Evolutionary conservation across 495 filamentous ascomycete species (phyloP).

Genomic region (Penicillium samsonianum): DNA sequence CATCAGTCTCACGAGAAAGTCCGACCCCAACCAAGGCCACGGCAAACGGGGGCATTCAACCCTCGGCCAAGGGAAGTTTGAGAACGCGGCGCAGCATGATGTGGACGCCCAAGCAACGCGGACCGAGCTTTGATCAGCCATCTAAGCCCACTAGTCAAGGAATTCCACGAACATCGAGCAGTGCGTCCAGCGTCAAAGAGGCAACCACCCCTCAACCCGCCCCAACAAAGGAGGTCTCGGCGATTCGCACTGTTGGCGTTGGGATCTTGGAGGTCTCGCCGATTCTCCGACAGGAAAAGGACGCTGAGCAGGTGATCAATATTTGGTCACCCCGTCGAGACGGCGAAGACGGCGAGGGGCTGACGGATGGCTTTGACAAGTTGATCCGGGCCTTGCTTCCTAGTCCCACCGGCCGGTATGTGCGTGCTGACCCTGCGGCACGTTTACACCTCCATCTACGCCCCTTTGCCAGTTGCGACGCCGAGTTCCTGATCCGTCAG

Average conservation of each 20-base stretch:
- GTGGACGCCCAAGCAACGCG: slow-evolving; percentile 59
- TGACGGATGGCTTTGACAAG: slow-evolving; percentile 69
- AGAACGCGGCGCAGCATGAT: slow-evolving; percentile 76
- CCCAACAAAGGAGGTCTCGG: slow-evolving; percentile 44
- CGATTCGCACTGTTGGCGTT: slow-evolving; percentile 72
- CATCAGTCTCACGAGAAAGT: slow-evolving; percentile 42
- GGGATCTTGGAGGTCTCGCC: slow-evolving; percentile 79
- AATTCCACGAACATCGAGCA: slow-evolving; percentile 55
- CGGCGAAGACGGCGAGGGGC: slow-evolving; percentile 52
- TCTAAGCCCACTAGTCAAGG: slow-evolving; percentile 35
- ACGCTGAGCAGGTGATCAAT: slow-evolving; percentile 73
- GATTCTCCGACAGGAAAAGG: slow-evolving; percentile 72
- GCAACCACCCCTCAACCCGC: slow-evolving; percentile 37
- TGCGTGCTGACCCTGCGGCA: slow-evolving; percentile 68
- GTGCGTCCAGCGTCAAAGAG: slow-evolving; percentile 55
- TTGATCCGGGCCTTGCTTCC: slow-evolving; percentile 73
- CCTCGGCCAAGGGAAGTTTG: slow-evolving; percentile 43
- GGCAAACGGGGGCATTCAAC: slow-evolving; percentile 23
- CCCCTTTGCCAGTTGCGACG: slow-evolving; percentile 72
- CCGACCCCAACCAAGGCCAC: slow-evolving; percentile 34
- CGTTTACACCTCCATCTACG: slow-evolving; percentile 74
- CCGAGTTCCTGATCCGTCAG: slow-evolving; percentile 74
- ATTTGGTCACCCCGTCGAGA: slow-evolving; percentile 73
- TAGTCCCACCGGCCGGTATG: slow-evolving; percentile 70
- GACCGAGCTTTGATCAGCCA: slow-evolving; percentile 30